Evolutionary conservation across 1,284 basidiomycete genomes (phyloP), one percentile per base, ranked within the genome.

Genomic region (Filobasidium uniguttulatum): DNA sequence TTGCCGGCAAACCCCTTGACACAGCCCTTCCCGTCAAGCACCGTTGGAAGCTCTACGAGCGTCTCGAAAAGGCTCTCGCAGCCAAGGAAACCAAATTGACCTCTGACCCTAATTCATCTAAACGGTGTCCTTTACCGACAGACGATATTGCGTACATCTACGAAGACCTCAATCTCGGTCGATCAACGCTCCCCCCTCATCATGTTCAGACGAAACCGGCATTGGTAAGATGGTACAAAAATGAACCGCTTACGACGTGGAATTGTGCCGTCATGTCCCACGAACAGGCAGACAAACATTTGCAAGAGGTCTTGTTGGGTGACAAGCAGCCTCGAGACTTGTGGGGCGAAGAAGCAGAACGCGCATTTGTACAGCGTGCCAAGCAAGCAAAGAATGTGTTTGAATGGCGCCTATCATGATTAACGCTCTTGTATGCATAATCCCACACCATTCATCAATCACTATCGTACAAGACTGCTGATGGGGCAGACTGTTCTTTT

Each of bases 1-100:
- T 94, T 31, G 85, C 85, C 1, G 82, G 77, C 9, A 86, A 83
- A 60, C 83, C 88, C 1, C 81, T 91, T 40, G 69, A 73, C 30
- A 85, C 89, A 57, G 85, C 85, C 1, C 68, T 89, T 2, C 78
- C 87, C 3, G 80, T 90, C 55, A 88, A 87, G 66, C 80, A 83
- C 58, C 75, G 89, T 40, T 78, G 74, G 58, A 93, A 90, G 67
- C 69, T 89, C 20, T 90, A 91, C 58, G 81, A 86, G 55, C 74
- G 80, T n/a, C 73, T 93, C 9, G 77, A 82, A 55, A 77, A 81
- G 25, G 83, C 84, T 55, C 73, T 94, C 15, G 72, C 81, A 3
- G 77, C 77, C 44, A 74, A 82, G 12, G 86, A 91, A 65, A 74
- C 76, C 2, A 80, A 79, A 62, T 62, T 81, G 5, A 71, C 75